Evolutionary conservation across 2,329 filamentous ascomycete species (phyloP).

Genomic region (Fusarium guadeloupense): DNA sequence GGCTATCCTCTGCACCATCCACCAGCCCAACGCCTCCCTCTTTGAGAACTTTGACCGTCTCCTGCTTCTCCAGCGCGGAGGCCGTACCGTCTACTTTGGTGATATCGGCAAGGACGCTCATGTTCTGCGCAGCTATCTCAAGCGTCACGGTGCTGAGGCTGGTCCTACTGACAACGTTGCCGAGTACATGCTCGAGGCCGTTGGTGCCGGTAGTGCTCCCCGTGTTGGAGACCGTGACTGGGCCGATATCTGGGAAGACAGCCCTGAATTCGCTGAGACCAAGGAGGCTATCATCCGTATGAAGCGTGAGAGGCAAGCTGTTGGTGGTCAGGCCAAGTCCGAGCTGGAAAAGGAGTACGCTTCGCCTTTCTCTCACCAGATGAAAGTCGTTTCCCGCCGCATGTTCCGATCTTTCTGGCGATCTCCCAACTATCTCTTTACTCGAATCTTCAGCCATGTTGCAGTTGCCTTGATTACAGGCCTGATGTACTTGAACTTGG

Average conservation of each 20-base stretch:
- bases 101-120: slow-evolving; percentile 80
- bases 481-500: slow-evolving; percentile 80
- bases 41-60: slow-evolving; percentile 91
- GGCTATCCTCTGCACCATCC: slow-evolving; percentile 89
- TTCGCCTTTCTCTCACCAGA: slow-evolving; percentile 80
- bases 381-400: slow-evolving; percentile 76
- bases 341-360: slow-evolving; percentile 79
- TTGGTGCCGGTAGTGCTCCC: slow-evolving; percentile 77
- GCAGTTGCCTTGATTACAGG: slow-evolving; percentile 81
- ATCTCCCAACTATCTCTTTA: slow-evolving; percentile 89
- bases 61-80: slow-evolving; percentile 79
- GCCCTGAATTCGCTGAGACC: slow-evolving; percentile 71
- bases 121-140: slow-evolving; percentile 72
- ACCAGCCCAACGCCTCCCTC: slow-evolving; percentile 85
- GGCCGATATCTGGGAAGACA: slow-evolving; percentile 81
- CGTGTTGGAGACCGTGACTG: slow-evolving; percentile 80
- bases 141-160: slow-evolving; percentile 67
- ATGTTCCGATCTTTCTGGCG: slow-evolving; percentile 85
- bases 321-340: slow-evolving; percentile 55
- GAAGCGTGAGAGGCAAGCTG: slow-evolving; percentile 65
- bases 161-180: slow-evolving; percentile 66
- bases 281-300: slow-evolving; percentile 74
- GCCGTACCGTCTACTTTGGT: slow-evolving; percentile 85
- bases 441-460: slow-evolving; percentile 84
- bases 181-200: slow-evolving; percentile 88